Evolutionary conservation across 116 monocot species (phyloP).

Genomic region (Dioscorea cayenensis): DNA sequence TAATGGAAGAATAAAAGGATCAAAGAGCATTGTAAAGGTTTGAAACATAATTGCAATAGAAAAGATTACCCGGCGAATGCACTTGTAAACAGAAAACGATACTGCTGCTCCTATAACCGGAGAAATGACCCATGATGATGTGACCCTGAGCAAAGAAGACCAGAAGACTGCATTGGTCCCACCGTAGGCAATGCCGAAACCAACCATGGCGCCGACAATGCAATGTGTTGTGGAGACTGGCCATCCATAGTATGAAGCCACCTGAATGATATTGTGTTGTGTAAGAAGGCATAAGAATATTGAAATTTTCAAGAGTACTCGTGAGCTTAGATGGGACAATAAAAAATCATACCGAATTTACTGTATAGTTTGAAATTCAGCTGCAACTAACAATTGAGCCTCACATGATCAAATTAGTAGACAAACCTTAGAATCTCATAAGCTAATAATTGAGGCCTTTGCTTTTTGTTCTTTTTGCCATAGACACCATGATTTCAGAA

Average conservation of each 20-base stretch:
- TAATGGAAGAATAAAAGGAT: conserved; percentile 13
- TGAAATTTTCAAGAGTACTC: no score
- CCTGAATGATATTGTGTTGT: conserved; percentile 27
- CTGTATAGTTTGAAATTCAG: no score
- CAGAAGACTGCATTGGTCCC: conserved; percentile 88
- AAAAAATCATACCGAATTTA: no score
- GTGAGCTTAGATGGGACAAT: no score
- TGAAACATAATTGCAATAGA: neutral
- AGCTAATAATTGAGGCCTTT: no score
- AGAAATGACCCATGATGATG: conserved; percentile 95
- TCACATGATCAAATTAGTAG: no score
- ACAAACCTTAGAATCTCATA: no score
- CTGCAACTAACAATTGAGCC: no score
- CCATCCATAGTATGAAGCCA: conserved; percentile 94
- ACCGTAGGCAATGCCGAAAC: conserved; percentile 81
- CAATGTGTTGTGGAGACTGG: conserved; percentile 98
- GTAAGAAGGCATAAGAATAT: neutral
- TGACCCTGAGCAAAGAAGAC: conserved; percentile 79
- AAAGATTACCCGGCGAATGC: conserved; percentile 72
- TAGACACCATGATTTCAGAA: no score
- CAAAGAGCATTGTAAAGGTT: neutral
- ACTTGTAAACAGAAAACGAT: conserved; percentile 93
- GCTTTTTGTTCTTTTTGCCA: no score
- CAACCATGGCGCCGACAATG: conserved; percentile 97
- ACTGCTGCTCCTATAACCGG: conserved; percentile 84